Percentiles rank a stretch among this genome's conserved stretches.
Conservation (phyloP, 306 rosid genomes). For the Carpinus fangiana region DNA sequence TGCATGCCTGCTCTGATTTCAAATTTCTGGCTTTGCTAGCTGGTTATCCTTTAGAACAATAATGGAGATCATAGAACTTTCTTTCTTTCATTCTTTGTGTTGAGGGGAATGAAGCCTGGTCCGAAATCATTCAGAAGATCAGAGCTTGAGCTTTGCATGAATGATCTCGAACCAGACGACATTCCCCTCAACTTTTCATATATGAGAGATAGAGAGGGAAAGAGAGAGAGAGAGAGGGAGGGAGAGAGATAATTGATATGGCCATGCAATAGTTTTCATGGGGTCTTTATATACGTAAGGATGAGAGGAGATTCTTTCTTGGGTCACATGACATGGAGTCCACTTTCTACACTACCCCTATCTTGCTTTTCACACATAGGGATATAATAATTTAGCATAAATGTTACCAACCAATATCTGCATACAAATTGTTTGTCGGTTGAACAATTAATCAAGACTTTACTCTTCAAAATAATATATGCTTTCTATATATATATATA, state of each 20-base stretch:
- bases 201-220: conserved; percentile 33
- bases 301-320: conserved; percentile 43
- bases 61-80: neutral
- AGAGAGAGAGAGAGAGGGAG: conserved; percentile 31
- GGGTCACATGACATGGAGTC: conserved; percentile 56
- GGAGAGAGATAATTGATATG: conserved; percentile 44
- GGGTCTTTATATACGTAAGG: conserved; percentile 68
- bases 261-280: conserved; percentile 72
- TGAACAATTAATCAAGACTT: conserved; percentile 11
- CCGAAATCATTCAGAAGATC: conserved; percentile 57
- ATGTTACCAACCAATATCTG: conserved; percentile 18
- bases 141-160: conserved; percentile 34
- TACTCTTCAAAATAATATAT: neutral
- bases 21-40: conserved; percentile 5
- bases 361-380: conserved; percentile 51
- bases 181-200: conserved; percentile 67
- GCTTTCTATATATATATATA: neutral
- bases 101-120: conserved; percentile 98
- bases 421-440: conserved; percentile 7
- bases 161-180: conserved; percentile 75
- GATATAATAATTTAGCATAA: conserved; percentile 8
- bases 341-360: conserved; percentile 53
- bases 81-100: conserved; percentile 6
- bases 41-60: neutral
- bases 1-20: conserved; percentile 24